phyloP scores from a whole-genome alignment of 2,329 filamentous ascomycete species.

The Sporothrix luriei region DNA sequence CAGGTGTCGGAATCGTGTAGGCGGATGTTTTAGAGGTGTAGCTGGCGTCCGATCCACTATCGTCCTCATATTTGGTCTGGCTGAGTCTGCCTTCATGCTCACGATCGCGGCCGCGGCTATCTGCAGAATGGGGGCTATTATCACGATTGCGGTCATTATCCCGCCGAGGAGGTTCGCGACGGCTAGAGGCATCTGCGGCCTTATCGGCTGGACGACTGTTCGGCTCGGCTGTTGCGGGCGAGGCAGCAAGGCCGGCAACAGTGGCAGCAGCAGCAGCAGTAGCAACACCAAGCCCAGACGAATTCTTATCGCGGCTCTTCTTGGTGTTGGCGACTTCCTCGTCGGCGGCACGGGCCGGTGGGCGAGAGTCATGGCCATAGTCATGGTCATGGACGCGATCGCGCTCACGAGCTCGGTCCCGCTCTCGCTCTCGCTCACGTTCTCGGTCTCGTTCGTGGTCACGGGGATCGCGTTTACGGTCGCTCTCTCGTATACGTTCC shows the following conservation, averaged over 20 bases:
- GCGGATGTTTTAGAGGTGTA: background rate
- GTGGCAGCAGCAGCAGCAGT: constrained; percentile 52
- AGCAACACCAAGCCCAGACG: constrained; percentile 52
- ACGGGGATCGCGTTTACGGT: constrained; percentile 37
- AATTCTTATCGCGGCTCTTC: constrained; percentile 53
- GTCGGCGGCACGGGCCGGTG: constrained; percentile 37
- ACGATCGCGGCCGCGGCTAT: background rate
- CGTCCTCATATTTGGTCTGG: background rate
- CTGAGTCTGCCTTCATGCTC: background rate
- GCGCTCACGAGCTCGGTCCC: constrained; percentile 36
- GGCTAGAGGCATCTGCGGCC: background rate
- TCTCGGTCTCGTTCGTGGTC: constrained; percentile 30
- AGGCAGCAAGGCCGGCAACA: constrained; percentile 43
- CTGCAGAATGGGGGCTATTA: background rate
- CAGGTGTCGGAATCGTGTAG: background rate
- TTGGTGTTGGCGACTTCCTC: constrained; percentile 42
- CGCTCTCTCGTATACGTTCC: background rate
- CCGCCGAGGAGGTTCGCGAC: constrained; percentile 23
- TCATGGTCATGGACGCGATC: constrained; percentile 39
- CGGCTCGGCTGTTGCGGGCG: constrained; percentile 36
- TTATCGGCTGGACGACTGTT: background rate
- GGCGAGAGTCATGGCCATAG: constrained; percentile 42
- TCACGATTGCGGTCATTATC: background rate
- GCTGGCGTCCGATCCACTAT: constrained; percentile 36
- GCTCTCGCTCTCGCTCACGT: constrained; percentile 32